Conservation (phyloP, 2,329 filamentous ascomycete genomes). For the Trichothecium sympodiale region DNA sequence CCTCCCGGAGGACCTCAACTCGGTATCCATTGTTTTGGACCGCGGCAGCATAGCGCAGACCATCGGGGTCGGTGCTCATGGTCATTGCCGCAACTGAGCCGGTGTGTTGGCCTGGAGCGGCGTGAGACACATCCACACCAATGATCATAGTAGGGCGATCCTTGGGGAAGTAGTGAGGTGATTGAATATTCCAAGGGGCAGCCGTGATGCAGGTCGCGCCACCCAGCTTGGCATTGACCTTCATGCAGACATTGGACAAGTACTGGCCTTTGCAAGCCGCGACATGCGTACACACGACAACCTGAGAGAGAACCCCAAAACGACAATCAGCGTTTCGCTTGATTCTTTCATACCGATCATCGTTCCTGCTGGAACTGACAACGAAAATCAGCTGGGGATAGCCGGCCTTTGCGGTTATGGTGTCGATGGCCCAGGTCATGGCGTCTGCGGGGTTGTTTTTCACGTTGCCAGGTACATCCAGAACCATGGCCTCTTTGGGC, state of each 20-base stretch:
- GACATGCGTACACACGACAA: slow-evolving; percentile 31
- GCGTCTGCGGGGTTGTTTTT: slow-evolving; percentile 36
- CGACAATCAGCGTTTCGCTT: slow-evolving; percentile 86
- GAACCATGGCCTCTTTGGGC: slow-evolving; percentile 19
- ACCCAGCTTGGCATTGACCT: slow-evolving; percentile 91
- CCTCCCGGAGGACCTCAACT: slow-evolving; percentile 62
- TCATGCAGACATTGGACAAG: slow-evolving; percentile 89
- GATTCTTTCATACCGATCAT: slow-evolving; percentile 66
- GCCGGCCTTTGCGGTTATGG: slow-evolving; percentile 40
- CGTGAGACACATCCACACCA: slow-evolving; percentile 84
- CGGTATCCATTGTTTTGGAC: slow-evolving; percentile 77
- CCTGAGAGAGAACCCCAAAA: slow-evolving; percentile 74
- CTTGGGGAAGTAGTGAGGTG: slow-evolving; percentile 22
- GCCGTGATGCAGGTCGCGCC: slow-evolving; percentile 54
- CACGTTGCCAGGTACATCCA: slow-evolving; percentile 18
- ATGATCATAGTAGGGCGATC: slow-evolving; percentile 65
- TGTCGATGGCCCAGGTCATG: slow-evolving; percentile 28
- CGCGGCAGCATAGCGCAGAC: slow-evolving; percentile 65
- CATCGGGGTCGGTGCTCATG: slow-evolving; percentile 62
- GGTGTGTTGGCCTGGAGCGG: slow-evolving; percentile 51
- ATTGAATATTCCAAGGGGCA: slow-evolving; percentile 19
- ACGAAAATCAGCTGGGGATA: slow-evolving; percentile 71
- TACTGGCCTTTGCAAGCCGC: slow-evolving; percentile 48
- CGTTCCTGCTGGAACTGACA: slow-evolving; percentile 61
- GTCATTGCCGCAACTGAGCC: slow-evolving; percentile 83